phyloP scores from a whole-genome alignment of 139 green algal genomes.

The Volvox reticuliferus region DNA sequence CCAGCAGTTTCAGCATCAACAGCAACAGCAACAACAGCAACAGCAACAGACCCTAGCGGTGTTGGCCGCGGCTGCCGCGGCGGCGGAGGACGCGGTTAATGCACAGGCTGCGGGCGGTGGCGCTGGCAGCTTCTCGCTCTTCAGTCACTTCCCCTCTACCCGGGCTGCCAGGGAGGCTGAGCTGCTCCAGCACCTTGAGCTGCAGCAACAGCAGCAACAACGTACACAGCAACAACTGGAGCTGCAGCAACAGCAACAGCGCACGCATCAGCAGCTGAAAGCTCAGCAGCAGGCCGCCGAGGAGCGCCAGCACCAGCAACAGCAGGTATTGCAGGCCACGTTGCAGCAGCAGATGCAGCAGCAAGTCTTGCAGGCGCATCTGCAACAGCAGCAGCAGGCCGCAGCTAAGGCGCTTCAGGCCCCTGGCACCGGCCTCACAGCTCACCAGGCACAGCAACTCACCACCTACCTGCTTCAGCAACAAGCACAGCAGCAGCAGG shows the following conservation, averaged over 20 bases:
- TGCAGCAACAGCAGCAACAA: slow-evolving; percentile 17
- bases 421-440: background rate
- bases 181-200: slow-evolving; percentile 34
- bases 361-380: background rate
- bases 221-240: slow-evolving; percentile 35
- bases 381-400: slow-evolving; percentile 17
- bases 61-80: slow-evolving; percentile 26
- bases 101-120: background rate
- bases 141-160: slow-evolving; percentile 21
- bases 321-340: slow-evolving; percentile 9
- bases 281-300: slow-evolving; percentile 31
- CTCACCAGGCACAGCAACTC: slow-evolving; percentile 31
- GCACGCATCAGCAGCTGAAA: slow-evolving; percentile 39
- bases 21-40: slow-evolving; percentile 28
- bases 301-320: slow-evolving; percentile 20
- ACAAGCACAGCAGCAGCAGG: slow-evolving; percentile 26
- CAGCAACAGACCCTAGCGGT: slow-evolving; percentile 30
- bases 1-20: slow-evolving; percentile 20
- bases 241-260: background rate
- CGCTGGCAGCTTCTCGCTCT: slow-evolving; percentile 24
- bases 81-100: background rate
- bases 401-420: slow-evolving; percentile 18
- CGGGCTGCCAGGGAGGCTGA: background rate
- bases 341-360: slow-evolving; percentile 20
- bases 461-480: slow-evolving; percentile 29